Evolutionary conservation across 2,329 filamentous ascomycete genomes (phyloP).

Genomic region (Parafenestella ontariensis): DNA sequence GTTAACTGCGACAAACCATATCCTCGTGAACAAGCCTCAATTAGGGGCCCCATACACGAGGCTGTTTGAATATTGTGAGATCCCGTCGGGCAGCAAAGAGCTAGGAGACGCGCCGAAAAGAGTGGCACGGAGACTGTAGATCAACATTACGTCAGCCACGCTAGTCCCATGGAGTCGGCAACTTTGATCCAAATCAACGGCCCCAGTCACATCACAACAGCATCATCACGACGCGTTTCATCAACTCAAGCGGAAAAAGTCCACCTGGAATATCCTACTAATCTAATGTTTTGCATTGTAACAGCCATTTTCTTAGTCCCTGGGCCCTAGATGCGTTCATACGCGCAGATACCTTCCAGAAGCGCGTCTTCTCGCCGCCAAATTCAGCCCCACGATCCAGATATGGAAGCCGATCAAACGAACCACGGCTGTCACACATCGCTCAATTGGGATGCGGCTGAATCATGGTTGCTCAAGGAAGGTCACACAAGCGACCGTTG

Average conservation of each 20-base stretch:
- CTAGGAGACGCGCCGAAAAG: neutral
- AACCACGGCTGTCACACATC: conserved; percentile 10
- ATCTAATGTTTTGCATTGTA: no score
- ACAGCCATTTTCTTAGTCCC: no score
- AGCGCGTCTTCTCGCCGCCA: neutral
- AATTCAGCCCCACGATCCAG: conserved; percentile 10
- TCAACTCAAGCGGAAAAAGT: neutral
- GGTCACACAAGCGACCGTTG: conserved; percentile 21
- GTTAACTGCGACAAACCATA: neutral
- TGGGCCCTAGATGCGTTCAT: neutral
- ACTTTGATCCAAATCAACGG: neutral
- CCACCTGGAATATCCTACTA: neutral
- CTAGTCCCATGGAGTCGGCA: neutral
- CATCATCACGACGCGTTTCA: no score
- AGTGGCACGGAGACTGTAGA: neutral
- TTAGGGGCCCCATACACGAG: neutral
- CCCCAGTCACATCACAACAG: neutral
- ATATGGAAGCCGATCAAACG: conserved; percentile 11
- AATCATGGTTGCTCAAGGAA: conserved; percentile 13
- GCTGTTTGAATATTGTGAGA: neutral
- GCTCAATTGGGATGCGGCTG: conserved; percentile 11
- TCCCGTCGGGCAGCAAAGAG: neutral
- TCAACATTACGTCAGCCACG: neutral
- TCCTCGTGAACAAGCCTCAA: neutral
- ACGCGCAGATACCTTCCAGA: neutral